These are phyloP conservation scores for Pseudogymnoascus verrucosus DNA, from an alignment of 2,329 filamentous ascomycete species.

Conservation along the genomic window DNA sequence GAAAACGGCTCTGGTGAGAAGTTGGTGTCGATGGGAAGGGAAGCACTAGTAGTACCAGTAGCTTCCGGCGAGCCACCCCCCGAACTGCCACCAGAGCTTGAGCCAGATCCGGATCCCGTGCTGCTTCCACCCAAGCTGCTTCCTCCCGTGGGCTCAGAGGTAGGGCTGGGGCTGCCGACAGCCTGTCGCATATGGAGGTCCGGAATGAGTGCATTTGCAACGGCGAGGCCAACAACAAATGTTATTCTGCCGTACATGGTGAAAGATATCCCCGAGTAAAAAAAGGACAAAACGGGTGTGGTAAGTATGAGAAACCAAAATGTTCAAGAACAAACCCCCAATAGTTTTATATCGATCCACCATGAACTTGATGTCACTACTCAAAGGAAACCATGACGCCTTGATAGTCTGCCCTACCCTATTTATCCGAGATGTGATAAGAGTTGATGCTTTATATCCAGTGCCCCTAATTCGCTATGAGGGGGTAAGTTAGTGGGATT, in stretches of 20 bases:
- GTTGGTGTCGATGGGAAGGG: constrained; percentile 6
- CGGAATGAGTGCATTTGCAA: not conserved
- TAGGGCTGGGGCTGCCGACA: not conserved
- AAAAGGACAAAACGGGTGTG: not conserved
- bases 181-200: not conserved
- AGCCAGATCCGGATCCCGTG: not conserved
- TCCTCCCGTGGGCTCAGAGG: not conserved
- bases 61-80: not conserved
- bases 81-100: not conserved
- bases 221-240: not conserved
- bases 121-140: not conserved
- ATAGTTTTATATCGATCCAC: not conserved
- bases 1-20: constrained; percentile 15
- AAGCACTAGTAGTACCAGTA: not conserved
- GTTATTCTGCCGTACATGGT: constrained; percentile 3
- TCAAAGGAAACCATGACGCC: not conserved
- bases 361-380: not conserved
- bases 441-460: not conserved
- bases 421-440: constrained; percentile 1
- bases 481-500: not conserved
- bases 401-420: not conserved
- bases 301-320: not conserved
- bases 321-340: not conserved
- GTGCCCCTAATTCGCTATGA: not conserved
- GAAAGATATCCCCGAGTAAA: not conserved